Base-by-base conservation (phyloP, 2,329 filamentous ascomycete species). In the Penicillium sp. region DNA sequence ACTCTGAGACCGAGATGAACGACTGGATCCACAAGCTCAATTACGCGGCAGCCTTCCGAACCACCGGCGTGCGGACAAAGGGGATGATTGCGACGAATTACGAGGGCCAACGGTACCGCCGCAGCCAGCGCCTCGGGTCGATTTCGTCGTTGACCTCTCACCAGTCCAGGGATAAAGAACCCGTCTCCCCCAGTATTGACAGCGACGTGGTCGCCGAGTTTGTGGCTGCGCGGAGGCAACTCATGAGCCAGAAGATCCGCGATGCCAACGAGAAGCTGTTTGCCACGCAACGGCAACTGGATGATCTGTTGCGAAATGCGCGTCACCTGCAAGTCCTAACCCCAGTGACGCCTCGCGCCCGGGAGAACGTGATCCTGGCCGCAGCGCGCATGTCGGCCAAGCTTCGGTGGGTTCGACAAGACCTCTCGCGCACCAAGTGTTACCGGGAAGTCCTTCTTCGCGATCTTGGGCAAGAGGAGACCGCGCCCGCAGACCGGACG, bases 1-100 rank as follows among this genome's bases (percentile, higher is more conserved):
- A 96, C 59, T 89, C 83, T 45, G 93, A 98, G 60, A 76, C 82
- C 1, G 93, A 98, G 60, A 84, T 95, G 78, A 95, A 96, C 61
- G 93, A 98, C 64, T 98, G 93, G 93, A 75, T 98, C 27, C 88
- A 87, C 6, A 93, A 95, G 62, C 79, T 98, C 51, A 98, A 98
- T 66, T 97, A 97, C 65, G 91, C 91, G 32, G 90, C 93, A 7
- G 88, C 93, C 1, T 97, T 97, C 67, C 82, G 89, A 57, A 95
- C 90, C 0, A 88, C 90, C 5, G 90, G 91, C 9, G 89, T 97
- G 5, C 82, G 89, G 38, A 94, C 95, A 77, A 82, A 91, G 58
- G 90, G 90, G 24, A 85, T 95, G 48, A 79, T 93, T 45, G 90
- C 88, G 9, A 86, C 85, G 5, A 84, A 85, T 57, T 93, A 95